Base-by-base conservation (phyloP, 495 filamentous ascomycete species). In the Annulohypoxylon moriforme region DNA sequence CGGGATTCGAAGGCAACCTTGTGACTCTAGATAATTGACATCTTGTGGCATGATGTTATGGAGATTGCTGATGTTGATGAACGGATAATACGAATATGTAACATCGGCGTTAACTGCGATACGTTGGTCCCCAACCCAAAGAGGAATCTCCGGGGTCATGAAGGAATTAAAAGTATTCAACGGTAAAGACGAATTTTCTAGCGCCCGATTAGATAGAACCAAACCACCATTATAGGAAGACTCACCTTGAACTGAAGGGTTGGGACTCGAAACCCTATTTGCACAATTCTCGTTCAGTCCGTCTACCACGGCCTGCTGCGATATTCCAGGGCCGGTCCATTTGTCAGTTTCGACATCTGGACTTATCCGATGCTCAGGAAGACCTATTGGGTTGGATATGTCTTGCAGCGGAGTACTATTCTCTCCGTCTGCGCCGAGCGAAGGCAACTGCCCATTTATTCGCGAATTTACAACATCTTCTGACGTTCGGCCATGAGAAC, bases 1-100 rank as follows among this genome's bases (percentile, higher is more conserved):
- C 1, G 84, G 85, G 6, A 87, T 44, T 47, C 75, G 77, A 2
- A 85, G 76, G 58, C 82, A 85, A 5, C 80, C 81, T 50, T 85
- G 79, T 0, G 78, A 77, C 7, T 77, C 73, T 4, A 87, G 75
- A 57, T 80, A 85, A 14, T 80, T 77, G 24, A 83, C 70, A 70
- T 86, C 82, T 59, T 85, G 80, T 5, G 76, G 72, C 46, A 82
- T 76, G 8, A 87, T 76, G 9, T 71, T 76, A 8, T 70, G 69
- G 31, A 85, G 58, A 20, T 78, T 74, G 7, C 73, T 72, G 18
- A 78, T 64, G 20, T 75, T 71, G 22, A 87, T 60, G 55, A 87
- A 86, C 0, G 67, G 69, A 62, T 82, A 83, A 18, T 80, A 75
- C 6, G 81, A 73, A 67, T 73, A 78, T 47, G 77, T 68, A 31